These are phyloP conservation scores for Coemansia reversa DNA, from an alignment of 192 early-diverging fungal genomes.

Conservation along the genomic window DNA sequence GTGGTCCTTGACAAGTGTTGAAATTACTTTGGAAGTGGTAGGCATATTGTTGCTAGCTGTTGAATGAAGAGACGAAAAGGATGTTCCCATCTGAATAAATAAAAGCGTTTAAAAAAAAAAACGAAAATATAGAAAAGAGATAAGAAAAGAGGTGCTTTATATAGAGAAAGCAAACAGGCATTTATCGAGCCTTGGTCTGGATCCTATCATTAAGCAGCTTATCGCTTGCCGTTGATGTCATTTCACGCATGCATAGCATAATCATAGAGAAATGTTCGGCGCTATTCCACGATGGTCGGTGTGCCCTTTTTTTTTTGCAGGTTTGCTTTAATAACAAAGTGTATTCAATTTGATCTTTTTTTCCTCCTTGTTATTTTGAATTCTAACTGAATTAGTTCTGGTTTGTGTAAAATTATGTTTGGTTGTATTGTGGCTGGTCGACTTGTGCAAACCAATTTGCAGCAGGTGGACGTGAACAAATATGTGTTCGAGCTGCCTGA, in stretches of 20 bases:
- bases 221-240: background rate
- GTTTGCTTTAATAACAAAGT: background rate
- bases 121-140: background rate
- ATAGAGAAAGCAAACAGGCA: constrained; percentile 1
- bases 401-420: constrained; percentile 63
- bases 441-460: constrained; percentile 86
- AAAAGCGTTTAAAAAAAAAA: constrained; percentile 3
- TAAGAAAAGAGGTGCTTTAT: background rate
- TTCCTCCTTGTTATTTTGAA: background rate
- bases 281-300: background rate
- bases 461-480: constrained; percentile 83
- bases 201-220: background rate
- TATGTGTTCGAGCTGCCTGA: constrained; percentile 90
- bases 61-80: constrained; percentile 7
- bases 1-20: constrained; percentile 32
- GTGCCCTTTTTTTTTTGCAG: no score
- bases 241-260: background rate
- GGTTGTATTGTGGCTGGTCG: constrained; percentile 91
- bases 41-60: constrained; percentile 21
- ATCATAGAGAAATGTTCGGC: background rate
- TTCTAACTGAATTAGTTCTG: background rate
- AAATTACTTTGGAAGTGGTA: constrained; percentile 26
- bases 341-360: no score
- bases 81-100: constrained; percentile 14
- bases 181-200: background rate